A percentile compares a stretch with the other conserved stretches of the same genome.
phyloP scores from a whole-genome alignment of 306 rosid species.

The Ziziphus jujuba region DNA sequence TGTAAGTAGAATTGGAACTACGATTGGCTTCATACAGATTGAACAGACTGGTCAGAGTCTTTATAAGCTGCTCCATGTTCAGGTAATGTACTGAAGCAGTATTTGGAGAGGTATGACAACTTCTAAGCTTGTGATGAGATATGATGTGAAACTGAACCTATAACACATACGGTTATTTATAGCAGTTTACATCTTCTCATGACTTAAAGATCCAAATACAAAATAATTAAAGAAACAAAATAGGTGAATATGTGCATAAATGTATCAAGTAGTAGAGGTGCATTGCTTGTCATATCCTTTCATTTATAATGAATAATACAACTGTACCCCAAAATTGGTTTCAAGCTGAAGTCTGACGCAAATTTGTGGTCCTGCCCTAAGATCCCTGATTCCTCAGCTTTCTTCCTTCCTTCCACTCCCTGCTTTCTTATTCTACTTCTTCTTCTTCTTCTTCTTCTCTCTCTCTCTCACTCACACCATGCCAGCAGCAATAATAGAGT shows the following conservation, averaged over 20 bases:
- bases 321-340: too few relatives aligned
- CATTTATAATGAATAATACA: too few relatives aligned
- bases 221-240: background rate
- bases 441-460: too few relatives aligned
- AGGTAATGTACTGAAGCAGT: slow-evolving; percentile 74
- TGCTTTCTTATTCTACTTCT: too few relatives aligned
- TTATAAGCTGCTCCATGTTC: slow-evolving; percentile 85
- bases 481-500: too few relatives aligned
- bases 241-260: background rate
- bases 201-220: slow-evolving; percentile 15
- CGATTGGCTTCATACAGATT: slow-evolving; percentile 63
- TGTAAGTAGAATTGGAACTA: slow-evolving; percentile 37
- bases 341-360: too few relatives aligned
- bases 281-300: background rate
- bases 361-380: too few relatives aligned
- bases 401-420: too few relatives aligned
- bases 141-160: slow-evolving; percentile 85
- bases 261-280: background rate
- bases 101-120: slow-evolving; percentile 46
- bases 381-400: too few relatives aligned
- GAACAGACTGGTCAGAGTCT: slow-evolving; percentile 67
- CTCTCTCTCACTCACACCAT: too few relatives aligned
- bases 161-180: slow-evolving; percentile 3
- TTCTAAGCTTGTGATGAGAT: slow-evolving; percentile 65
- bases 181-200: background rate